Evolutionary conservation across 2,329 filamentous ascomycete species (phyloP).

Genomic region (Aspergillus quadrilineatus): DNA sequence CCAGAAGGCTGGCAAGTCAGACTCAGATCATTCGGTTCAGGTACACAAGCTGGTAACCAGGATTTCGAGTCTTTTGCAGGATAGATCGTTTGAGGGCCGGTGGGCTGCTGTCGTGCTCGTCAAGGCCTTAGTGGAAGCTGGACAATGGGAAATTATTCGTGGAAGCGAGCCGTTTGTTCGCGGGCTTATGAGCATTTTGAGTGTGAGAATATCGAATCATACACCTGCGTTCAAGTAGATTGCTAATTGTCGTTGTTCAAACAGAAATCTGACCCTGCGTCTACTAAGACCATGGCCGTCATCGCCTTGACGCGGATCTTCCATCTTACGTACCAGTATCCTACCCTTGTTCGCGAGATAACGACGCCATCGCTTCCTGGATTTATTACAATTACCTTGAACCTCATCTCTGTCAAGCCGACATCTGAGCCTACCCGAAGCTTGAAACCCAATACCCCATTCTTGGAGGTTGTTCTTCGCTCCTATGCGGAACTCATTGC

Average conservation of each 20-base stretch:
- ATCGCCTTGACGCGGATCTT: slow-evolving; percentile 82
- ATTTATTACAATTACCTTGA: slow-evolving; percentile 72
- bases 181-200: slow-evolving; percentile 71
- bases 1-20: slow-evolving; percentile 60
- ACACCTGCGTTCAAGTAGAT: slow-evolving; percentile 1
- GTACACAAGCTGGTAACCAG: slow-evolving; percentile 81
- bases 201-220: slow-evolving; percentile 49
- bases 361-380: slow-evolving; percentile 76
- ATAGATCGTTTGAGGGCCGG: slow-evolving; percentile 69
- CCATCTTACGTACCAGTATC: slow-evolving; percentile 75
- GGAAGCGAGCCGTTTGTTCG: slow-evolving; percentile 73
- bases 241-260: slow-evolving; percentile 15
- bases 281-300: slow-evolving; percentile 73
- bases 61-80: slow-evolving; percentile 73
- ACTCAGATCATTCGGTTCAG: slow-evolving; percentile 65
- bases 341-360: slow-evolving; percentile 80
- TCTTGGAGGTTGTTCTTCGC: slow-evolving; percentile 68
- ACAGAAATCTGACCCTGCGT: slow-evolving; percentile 73
- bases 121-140: slow-evolving; percentile 78
- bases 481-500: slow-evolving; percentile 71
- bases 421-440: slow-evolving; percentile 36
- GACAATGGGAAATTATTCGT: slow-evolving; percentile 78
- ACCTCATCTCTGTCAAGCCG: slow-evolving; percentile 56
- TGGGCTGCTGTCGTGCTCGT: slow-evolving; percentile 76
- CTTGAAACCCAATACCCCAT: slow-evolving; percentile 43